These are phyloP conservation scores for Calonectria pauciramosa DNA, from an alignment of 2,329 filamentous ascomycete species.

Conservation along the genomic window DNA sequence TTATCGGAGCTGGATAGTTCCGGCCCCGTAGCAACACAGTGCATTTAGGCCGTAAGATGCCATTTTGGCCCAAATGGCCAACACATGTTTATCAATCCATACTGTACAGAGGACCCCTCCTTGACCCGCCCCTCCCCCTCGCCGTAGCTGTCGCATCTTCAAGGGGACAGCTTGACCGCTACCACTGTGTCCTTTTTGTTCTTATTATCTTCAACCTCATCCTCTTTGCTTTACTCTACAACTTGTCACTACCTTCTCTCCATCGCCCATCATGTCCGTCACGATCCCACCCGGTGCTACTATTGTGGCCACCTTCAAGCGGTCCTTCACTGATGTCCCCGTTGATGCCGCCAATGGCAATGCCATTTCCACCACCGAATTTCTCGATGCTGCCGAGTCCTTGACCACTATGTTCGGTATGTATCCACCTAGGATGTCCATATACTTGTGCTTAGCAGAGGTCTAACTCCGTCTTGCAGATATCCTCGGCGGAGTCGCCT, in stretches of 20 bases:
- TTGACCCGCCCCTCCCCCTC: constrained; percentile 23
- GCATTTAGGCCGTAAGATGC: background rate
- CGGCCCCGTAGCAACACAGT: constrained; percentile 25
- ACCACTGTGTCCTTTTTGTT: constrained; percentile 32
- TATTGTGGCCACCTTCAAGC: constrained; percentile 88
- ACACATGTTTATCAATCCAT: constrained; percentile 40
- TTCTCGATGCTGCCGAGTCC: constrained; percentile 91
- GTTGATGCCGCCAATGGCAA: constrained; percentile 80
- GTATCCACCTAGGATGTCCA: background rate
- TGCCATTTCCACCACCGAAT: constrained; percentile 85
- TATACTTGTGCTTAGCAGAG: background rate
- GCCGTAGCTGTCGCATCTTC: constrained; percentile 31
- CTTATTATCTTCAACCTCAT: constrained; percentile 14
- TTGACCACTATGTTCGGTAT: constrained; percentile 89
- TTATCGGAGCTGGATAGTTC: constrained; percentile 37
- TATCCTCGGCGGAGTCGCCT: constrained; percentile 78
- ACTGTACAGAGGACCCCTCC: constrained; percentile 45
- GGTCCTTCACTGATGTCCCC: constrained; percentile 87
- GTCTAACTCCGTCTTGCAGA: constrained; percentile 57
- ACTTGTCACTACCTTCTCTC: constrained; percentile 19
- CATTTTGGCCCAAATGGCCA: constrained; percentile 5
- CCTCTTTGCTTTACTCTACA: constrained; percentile 22
- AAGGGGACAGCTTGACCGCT: constrained; percentile 46
- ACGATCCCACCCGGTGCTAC: constrained; percentile 75
- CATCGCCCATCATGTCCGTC: constrained; percentile 63